These are phyloP conservation scores for Trichoderma sp. DNA, from an alignment of 2,329 filamentous ascomycete genomes.

Conservation along the genomic window DNA sequence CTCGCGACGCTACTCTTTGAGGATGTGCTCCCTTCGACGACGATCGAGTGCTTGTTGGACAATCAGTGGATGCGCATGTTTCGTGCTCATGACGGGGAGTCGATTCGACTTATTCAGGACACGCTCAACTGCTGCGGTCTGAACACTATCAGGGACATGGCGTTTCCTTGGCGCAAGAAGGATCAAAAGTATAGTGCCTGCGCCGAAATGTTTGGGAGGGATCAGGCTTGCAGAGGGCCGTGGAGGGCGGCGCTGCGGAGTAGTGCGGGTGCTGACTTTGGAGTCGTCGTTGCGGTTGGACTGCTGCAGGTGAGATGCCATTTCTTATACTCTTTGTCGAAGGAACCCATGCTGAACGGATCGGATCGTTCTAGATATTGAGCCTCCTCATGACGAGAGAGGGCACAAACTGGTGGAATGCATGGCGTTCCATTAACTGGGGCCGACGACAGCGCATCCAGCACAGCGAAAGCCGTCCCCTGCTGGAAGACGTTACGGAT, in stretches of 20 bases:
- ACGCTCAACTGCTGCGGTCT: conserved; percentile 68
- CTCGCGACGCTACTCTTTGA: conserved; percentile 50
- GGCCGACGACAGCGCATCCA: conserved; percentile 21
- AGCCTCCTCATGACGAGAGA: conserved; percentile 39
- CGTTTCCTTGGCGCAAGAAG: conserved; percentile 59
- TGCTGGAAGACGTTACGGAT: conserved; percentile 39
- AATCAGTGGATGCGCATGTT: conserved; percentile 60
- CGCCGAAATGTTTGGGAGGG: conserved; percentile 49
- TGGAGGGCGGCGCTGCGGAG: conserved; percentile 61
- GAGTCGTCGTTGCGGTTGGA: conserved; percentile 55
- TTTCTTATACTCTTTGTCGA: no score
- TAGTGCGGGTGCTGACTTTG: conserved; percentile 58
- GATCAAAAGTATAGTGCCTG: conserved; percentile 43
- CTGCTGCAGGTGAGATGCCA: conserved; percentile 55
- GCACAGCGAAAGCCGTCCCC: conserved; percentile 33
- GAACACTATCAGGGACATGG: conserved; percentile 57
- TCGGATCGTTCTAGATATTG: conserved; percentile 34
- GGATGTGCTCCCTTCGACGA: conserved; percentile 39
- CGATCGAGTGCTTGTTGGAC: conserved; percentile 56
- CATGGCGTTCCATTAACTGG: conserved; percentile 32
- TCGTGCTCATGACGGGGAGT: conserved; percentile 49
- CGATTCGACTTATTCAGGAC: conserved; percentile 65
- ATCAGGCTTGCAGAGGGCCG: conserved; percentile 51
- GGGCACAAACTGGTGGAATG: conserved; percentile 39
- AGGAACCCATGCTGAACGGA: neutral